Base-by-base conservation (phyloP, 371 early-diverging fungal genomes). In the Umbelopsis sp. region DNA sequence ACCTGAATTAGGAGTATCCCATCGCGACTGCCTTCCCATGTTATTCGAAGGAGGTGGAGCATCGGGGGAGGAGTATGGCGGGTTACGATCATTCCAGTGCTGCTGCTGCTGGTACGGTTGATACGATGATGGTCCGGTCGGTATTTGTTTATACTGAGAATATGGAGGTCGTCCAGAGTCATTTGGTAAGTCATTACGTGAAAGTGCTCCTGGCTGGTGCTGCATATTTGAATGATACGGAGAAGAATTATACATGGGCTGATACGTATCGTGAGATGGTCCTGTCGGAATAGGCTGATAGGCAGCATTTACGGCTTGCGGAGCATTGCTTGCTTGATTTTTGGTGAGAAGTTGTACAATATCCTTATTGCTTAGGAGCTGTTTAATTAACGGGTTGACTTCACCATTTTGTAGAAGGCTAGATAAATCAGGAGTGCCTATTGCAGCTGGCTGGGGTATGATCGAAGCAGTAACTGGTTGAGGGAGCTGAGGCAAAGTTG, bases 321-420 rank as follows among this genome's bases (percentile, higher is more conserved):
- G 29, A 25, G 35, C 35, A 37, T 25, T 11, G 18, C 4, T 6
- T 18, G 57, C 32, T 35, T 57, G 57, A 18, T 57, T 57, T 35
- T 57, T 57, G 57, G 22, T 35, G 16, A 57, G 35, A 4, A 57
- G n/a, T 3, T 29, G 35, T 12, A 57, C 57, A 35, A 57, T 57
- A 14, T 57, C 57, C 57, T 57, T 57, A 29, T 57, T 57, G 29
- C 57, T 57, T 29, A 57, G 35, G 11, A 57, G 29, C n/a, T 57
- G 57, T 57, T 57, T 57, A 2, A 57, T 18, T 8, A 57, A 35
- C 5, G 57, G 57, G 5, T 57, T 57, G 1, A 57, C 22, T 35
- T 57, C 57, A 35, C 57, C 57, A 35, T 29, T 29, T 57, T 57
- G 57, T 11, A 57, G n/a, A 35, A 57, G 9, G 35, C 35, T 18